Percentiles rank a stretch among this genome's conserved stretches.
Conservation (phyloP, 345 rosid genomes). For the Citrus glauca region DNA sequence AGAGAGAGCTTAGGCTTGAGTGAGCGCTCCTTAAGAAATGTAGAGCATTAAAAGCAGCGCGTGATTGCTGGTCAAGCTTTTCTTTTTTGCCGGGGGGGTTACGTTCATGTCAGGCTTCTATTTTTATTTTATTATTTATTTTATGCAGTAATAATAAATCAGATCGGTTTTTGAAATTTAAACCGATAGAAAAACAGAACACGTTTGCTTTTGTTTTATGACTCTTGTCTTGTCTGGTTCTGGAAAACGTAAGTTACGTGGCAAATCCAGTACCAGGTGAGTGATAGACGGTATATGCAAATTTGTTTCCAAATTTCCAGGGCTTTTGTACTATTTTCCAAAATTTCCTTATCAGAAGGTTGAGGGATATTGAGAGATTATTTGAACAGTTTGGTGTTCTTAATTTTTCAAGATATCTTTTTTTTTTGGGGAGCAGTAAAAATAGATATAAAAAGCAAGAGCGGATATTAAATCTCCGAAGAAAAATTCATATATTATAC, state of each 20-base stretch:
- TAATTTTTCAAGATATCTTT: no score
- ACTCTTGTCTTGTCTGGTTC: neutral
- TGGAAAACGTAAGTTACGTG: neutral
- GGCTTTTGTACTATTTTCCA: neutral
- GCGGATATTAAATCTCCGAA: no score
- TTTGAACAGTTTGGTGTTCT: no score
- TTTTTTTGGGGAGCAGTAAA: no score
- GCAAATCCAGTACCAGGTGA: neutral
- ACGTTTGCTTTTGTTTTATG: no score
- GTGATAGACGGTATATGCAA: neutral
- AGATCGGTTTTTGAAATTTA: neutral
- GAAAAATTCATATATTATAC: no score
- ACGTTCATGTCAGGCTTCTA: neutral
- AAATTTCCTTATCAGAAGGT: no score
- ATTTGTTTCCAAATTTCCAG: neutral
- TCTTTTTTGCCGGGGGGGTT: neutral
- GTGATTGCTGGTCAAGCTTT: conserved; percentile 31
- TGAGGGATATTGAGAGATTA: no score
- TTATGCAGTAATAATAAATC: neutral
- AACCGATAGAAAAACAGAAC: neutral
- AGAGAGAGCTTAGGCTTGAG: no score
- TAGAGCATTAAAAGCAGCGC: conserved; percentile 24
- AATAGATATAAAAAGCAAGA: no score
- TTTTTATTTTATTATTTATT: neutral
- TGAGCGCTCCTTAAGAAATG: no score